Base-by-base conservation (phyloP, 495 filamentous ascomycete species). In the Parathielavia appendiculata region DNA sequence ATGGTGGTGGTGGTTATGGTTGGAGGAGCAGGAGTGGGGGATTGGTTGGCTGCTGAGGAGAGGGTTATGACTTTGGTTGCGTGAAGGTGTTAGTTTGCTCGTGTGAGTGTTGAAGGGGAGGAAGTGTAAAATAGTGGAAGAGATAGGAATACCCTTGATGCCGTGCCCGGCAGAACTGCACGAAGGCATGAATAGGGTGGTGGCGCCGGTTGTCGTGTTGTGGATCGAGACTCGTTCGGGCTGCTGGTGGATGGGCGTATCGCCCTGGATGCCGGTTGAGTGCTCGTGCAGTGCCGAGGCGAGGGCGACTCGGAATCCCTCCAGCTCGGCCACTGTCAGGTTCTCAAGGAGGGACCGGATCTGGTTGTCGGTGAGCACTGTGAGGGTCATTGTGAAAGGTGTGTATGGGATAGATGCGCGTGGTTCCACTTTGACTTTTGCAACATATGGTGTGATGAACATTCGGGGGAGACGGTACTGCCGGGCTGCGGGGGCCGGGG, bases 141-240 rank as follows among this genome's bases (percentile, higher is more conserved):
- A n/a, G n/a, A n/a, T n/a, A n/a, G n/a, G n/a, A n/a, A 20, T 51
- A 81, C 76, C 79, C 66, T 82, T 82, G 53, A 81, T 67, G 16
- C 74, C 79, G 51, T 79, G 71, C 17, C 79, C 76, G 1, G 63
- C 47, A 0, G 74, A 63, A 52, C 72, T 76, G 22, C 74, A 82
- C 3, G 89, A 89, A 5, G 93, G 93, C 93, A 97, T 98, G 70
- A 96, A 93, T 34, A 97, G 76, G 0, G 89, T 96, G 4, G 88
- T 95, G 43, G 83, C 82, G 39, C 89, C 87, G 75, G 89, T 86
- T 20, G 73, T 78, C 4, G 78, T 51, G 34, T 80, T 73, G 44
- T 83, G 81, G 47, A 92, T 81, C 0, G 84, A 80, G 0, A 88
- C 88, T 47, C 92, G 82, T 54, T 83, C 82, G 0, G 92, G 92